Evolutionary conservation across 225 moss, liverwort and hornwort genomes (phyloP).

Genomic region (Anthoceros angustus): DNA sequence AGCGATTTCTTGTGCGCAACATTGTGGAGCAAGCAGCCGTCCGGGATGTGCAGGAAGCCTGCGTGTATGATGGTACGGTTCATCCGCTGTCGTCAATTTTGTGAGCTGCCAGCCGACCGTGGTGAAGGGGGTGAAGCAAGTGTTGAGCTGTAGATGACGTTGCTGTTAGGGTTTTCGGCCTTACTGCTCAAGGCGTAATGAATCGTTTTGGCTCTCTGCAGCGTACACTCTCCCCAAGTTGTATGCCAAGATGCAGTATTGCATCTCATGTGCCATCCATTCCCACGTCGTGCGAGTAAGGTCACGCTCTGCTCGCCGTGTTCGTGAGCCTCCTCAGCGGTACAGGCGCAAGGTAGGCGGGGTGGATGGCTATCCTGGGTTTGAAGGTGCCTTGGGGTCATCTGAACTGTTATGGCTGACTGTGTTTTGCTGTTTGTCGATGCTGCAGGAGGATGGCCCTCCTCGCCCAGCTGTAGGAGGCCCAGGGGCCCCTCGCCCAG

Average conservation of each 20-base stretch:
- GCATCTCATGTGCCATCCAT: slow-evolving; percentile 75
- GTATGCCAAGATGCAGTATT: slow-evolving; percentile 86
- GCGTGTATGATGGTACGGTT: slow-evolving; percentile 56
- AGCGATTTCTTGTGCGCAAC: slow-evolving; percentile 82
- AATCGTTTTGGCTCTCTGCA: slow-evolving; percentile 8
- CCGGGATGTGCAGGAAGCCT: slow-evolving; percentile 90
- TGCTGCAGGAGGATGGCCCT: slow-evolving; percentile 32
- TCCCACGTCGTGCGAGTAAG: slow-evolving; percentile 78
- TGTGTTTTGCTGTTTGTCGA: background rate
- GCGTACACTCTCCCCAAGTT: slow-evolving; percentile 78
- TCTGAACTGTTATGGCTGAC: background rate
- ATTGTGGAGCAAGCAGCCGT: slow-evolving; percentile 96
- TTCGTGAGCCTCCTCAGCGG: slow-evolving; percentile 75
- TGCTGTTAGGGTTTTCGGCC: background rate
- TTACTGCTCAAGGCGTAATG: background rate
- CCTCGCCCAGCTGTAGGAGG: slow-evolving; percentile 29
- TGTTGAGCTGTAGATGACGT: too few relatives aligned
- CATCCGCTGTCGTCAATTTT: background rate
- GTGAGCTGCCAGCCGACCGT: too few relatives aligned
- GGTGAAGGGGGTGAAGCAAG: too few relatives aligned
- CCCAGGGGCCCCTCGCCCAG: background rate
- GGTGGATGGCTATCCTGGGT: too few relatives aligned
- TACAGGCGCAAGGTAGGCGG: slow-evolving; percentile 66
- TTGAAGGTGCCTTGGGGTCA: background rate
- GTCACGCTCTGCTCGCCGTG: slow-evolving; percentile 64